Evolutionary conservation across 371 early-diverging fungal species (phyloP).

Genomic region (Lichtheimia ramosa): DNA sequence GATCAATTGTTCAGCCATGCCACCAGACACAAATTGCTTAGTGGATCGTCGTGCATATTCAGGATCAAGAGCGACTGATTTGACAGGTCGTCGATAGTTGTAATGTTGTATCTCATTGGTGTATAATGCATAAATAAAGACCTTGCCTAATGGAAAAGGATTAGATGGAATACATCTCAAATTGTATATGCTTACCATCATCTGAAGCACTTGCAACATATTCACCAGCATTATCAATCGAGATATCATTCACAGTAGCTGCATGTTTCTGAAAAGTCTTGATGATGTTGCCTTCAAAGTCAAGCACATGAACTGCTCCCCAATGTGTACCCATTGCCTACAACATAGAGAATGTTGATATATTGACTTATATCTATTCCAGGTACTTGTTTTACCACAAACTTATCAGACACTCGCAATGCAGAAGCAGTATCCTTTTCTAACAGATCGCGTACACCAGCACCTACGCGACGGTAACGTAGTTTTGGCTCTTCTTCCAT

Average conservation of each 20-base stretch:
- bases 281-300: conserved; percentile 88
- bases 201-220: conserved; percentile 90
- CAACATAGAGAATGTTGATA: neutral
- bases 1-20: conserved; percentile 83
- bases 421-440: conserved; percentile 85
- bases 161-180: neutral
- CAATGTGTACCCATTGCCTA: conserved; percentile 95
- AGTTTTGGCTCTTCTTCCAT: conserved; percentile 86
- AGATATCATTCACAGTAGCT: conserved; percentile 84
- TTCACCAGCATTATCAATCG: conserved; percentile 84
- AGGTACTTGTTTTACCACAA: conserved; percentile 59
- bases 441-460: conserved; percentile 72
- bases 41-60: conserved; percentile 72
- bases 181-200: conserved; percentile 70
- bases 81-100: conserved; percentile 86
- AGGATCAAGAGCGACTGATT: conserved; percentile 88
- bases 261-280: conserved; percentile 76
- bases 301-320: conserved; percentile 89
- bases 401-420: conserved; percentile 76
- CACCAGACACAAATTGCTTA: conserved; percentile 86
- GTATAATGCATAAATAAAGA: conserved; percentile 76
- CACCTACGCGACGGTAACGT: conserved; percentile 83
- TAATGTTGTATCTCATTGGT: conserved; percentile 57
- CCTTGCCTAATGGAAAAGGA: conserved; percentile 59
- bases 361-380: neutral